Evolutionary conservation across 129 eudicot species (phyloP).

Genomic region (Deinandra increscens): DNA sequence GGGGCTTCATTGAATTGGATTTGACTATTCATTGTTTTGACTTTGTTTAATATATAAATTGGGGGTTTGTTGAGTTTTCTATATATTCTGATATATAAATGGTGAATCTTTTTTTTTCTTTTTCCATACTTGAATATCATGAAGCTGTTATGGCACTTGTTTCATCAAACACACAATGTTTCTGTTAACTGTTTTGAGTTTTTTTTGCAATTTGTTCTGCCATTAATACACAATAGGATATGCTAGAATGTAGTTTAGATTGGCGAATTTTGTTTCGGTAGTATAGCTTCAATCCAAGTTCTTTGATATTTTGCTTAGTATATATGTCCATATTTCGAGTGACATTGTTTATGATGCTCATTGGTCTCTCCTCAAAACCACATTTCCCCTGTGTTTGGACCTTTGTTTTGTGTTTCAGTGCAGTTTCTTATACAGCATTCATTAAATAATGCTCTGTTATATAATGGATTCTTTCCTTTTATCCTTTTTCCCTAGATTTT

Average conservation of each 20-base stretch:
- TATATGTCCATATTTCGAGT: conserved; percentile 2
- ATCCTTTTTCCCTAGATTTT: background rate
- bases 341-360: conserved; percentile 21
- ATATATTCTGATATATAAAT: conserved; percentile 14
- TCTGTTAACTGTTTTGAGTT: conserved; percentile 5
- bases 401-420: conserved; percentile 5
- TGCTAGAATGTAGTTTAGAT: background rate
- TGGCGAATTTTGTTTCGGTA: background rate
- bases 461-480: conserved; percentile 8
- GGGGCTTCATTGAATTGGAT: conserved; percentile 24
- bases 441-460: background rate
- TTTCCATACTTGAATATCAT: conserved; percentile 13
- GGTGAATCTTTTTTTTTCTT: conserved; percentile 6
- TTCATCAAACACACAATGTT: background rate
- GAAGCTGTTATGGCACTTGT: conserved; percentile 17
- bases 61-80: conserved; percentile 11
- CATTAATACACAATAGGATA: background rate
- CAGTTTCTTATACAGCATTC: background rate
- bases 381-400: background rate
- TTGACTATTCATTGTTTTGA: conserved; percentile 30
- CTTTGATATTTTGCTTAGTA: background rate
- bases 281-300: background rate
- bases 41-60: background rate
- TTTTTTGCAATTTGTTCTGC: conserved; percentile 14
- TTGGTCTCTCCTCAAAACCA: background rate